These are phyloP conservation scores for Chlorella sorokiniana DNA, from an alignment of 139 green algal species.

Conservation along the genomic window DNA sequence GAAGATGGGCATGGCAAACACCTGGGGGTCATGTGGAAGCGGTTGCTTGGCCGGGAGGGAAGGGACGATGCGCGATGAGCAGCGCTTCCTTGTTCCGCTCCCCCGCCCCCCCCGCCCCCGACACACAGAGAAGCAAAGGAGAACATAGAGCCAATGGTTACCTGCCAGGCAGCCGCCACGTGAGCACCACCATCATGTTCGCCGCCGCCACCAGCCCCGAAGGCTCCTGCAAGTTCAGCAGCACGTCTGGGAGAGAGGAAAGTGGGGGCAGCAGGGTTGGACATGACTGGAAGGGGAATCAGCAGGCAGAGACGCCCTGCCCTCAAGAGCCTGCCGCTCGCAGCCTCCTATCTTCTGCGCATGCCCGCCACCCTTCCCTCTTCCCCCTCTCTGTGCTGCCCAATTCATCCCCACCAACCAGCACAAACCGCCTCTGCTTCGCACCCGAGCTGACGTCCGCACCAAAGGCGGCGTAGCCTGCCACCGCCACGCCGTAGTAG, in stretches of 20 bases:
- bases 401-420: not conserved
- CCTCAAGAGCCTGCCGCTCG: too few species aligned
- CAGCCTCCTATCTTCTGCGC: too few species aligned
- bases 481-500: constrained; percentile 61
- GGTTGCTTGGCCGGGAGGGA: not conserved
- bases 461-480: constrained; percentile 64
- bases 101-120: too few species aligned
- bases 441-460: constrained; percentile 37
- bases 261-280: not conserved
- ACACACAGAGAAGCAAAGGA: not conserved
- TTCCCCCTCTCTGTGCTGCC: too few species aligned
- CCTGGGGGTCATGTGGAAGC: not conserved
- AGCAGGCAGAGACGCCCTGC: too few species aligned
- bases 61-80: not conserved
- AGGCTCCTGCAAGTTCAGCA: constrained; percentile 56
- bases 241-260: constrained; percentile 63
- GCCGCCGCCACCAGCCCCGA: constrained; percentile 48
- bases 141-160: constrained; percentile 9
- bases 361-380: too few species aligned
- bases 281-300: not conserved
- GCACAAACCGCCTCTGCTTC: not conserved
- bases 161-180: constrained; percentile 63
- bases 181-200: constrained; percentile 73
- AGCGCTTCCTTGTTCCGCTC: not conserved
- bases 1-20: constrained; percentile 40